A percentile compares a stretch with the other conserved stretches of the same genome.
These are phyloP conservation scores for Phytophthora hibernalis DNA, from an alignment of 352 stramenopile genomes.

Conservation along the genomic window DNA sequence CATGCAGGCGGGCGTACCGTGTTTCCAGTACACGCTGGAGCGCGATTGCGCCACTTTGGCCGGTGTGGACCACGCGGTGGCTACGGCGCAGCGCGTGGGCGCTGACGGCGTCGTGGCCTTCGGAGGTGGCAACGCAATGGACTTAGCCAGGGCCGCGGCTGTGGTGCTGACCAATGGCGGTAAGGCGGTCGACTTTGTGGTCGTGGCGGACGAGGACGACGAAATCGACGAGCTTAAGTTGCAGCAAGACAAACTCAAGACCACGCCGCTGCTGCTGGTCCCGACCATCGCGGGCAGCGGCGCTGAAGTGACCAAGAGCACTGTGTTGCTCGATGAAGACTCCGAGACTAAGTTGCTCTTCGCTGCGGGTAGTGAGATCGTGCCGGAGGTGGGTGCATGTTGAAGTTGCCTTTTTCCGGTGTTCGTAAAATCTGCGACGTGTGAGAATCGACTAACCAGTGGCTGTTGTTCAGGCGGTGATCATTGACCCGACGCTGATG, in stretches of 20 bases:
- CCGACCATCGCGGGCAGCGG: conserved; percentile 67
- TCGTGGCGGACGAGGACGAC: conserved; percentile 11
- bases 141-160: conserved; percentile 65
- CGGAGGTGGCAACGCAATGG: conserved; percentile 68
- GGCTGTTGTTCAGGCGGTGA: conserved; percentile 48
- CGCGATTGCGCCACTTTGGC: conserved; percentile 70
- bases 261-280: conserved; percentile 58
- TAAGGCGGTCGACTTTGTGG: conserved; percentile 42
- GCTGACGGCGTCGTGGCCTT: conserved; percentile 77
- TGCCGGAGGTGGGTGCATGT: conserved; percentile 43
- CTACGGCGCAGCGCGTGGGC: conserved; percentile 65
- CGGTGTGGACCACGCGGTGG: conserved; percentile 58
- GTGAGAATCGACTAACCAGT: conserved; percentile 13
- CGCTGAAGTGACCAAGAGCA: conserved; percentile 57
- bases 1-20: conserved; percentile 70
- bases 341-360: conserved; percentile 68
- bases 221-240: conserved; percentile 21
- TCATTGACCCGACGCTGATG: conserved; percentile 74
- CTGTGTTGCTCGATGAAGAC: conserved; percentile 73
- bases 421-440: conserved; percentile 6
- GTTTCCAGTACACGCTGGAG: conserved; percentile 79
- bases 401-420: conserved; percentile 20
- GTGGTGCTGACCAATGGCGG: conserved; percentile 60
- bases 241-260: conserved; percentile 28
- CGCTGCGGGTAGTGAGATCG: conserved; percentile 40